phyloP scores from a whole-genome alignment of 306 rosid species.

The Gastrolobium bilobum region DNA sequence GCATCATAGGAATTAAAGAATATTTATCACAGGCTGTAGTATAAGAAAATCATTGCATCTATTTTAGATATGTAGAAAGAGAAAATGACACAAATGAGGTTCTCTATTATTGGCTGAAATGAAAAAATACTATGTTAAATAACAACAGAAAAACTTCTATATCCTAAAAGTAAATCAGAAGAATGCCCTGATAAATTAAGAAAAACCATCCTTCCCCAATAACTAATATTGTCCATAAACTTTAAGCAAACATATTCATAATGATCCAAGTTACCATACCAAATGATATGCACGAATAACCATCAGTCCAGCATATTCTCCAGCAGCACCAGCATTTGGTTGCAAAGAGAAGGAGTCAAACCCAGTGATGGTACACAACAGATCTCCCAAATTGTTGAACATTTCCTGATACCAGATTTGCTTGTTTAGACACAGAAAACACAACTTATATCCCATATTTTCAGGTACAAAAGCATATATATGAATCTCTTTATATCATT shows the following conservation, averaged over 20 bases:
- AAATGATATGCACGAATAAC: slow-evolving; percentile 97
- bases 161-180: slow-evolving; percentile 31
- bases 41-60: slow-evolving; percentile 31
- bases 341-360: slow-evolving; percentile 99
- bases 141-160: slow-evolving; percentile 26
- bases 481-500: slow-evolving; percentile 39
- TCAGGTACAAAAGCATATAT: slow-evolving; percentile 27
- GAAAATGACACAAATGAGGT: slow-evolving; percentile 29
- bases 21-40: background rate
- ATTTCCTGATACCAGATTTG: slow-evolving; percentile 77
- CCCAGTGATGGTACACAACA: slow-evolving; percentile 89
- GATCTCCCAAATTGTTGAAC: slow-evolving; percentile 87
- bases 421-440: slow-evolving; percentile 50
- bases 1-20: slow-evolving; percentile 15
- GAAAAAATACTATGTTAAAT: slow-evolving; percentile 5
- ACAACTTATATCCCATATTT: slow-evolving; percentile 39
- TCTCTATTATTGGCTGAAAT: slow-evolving; percentile 8
- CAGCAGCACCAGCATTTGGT: slow-evolving; percentile 99
- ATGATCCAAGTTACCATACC: slow-evolving; percentile 60
- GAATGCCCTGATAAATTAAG: slow-evolving; percentile 9
- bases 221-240: slow-evolving; percentile 19
- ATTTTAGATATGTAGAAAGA: slow-evolving; percentile 37
- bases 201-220: background rate
- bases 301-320: slow-evolving; percentile 99
- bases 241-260: slow-evolving; percentile 28